Conservation (phyloP, 2,329 filamentous ascomycete species). For the Thelonectria discophora region DNA sequence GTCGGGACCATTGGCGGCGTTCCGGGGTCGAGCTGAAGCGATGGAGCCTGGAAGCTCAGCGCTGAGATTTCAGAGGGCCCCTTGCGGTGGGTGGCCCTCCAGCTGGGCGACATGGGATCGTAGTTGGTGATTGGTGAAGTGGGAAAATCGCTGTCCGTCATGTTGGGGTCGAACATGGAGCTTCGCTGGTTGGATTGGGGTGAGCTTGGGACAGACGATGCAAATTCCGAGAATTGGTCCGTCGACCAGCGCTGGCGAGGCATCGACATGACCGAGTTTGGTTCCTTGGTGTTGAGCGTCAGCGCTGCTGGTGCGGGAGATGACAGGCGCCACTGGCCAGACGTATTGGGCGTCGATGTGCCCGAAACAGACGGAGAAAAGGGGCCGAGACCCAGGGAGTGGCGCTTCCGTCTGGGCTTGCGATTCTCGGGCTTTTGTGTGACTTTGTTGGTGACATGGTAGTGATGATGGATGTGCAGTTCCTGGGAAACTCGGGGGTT, state of each 20-base stretch:
- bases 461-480: conserved; percentile 94
- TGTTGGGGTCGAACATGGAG: conserved; percentile 81
- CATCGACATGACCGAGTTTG: conserved; percentile 58
- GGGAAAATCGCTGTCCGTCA: conserved; percentile 69
- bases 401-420: conserved; percentile 77
- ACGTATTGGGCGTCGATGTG: conserved; percentile 53
- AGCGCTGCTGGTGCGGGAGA: conserved; percentile 52
- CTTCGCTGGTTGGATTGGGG: conserved; percentile 77
- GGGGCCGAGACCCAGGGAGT: conserved; percentile 67
- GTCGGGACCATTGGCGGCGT: conserved; percentile 34
- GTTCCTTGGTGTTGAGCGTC: conserved; percentile 57
- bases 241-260: conserved; percentile 69
- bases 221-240: conserved; percentile 70
- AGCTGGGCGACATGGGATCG: conserved; percentile 71
- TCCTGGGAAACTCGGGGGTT: conserved; percentile 66
- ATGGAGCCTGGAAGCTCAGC: conserved; percentile 55
- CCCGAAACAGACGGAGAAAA: conserved; percentile 58
- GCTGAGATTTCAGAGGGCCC: conserved; percentile 65
- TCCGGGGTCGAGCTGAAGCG: conserved; percentile 48
- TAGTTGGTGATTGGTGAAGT: conserved; percentile 83
- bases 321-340: conserved; percentile 50
- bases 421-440: conserved; percentile 68
- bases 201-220: conserved; percentile 82
- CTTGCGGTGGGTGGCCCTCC: conserved; percentile 62
- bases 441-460: conserved; percentile 75